Evolutionary conservation across 2,329 filamentous ascomycete genomes (phyloP).

Genomic region (Passalora sequoiae): DNA sequence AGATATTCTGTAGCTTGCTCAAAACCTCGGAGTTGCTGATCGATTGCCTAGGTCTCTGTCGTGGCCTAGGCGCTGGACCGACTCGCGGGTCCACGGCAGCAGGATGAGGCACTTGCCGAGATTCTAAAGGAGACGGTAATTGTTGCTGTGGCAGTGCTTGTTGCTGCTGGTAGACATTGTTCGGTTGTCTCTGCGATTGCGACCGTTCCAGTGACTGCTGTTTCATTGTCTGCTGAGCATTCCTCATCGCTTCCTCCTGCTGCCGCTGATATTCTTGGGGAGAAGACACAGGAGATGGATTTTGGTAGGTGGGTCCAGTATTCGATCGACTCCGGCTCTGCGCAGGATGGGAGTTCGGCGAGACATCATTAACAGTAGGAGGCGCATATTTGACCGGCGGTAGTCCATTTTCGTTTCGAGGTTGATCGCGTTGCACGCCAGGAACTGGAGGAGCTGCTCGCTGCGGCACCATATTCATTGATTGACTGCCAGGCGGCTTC

Average conservation of each 20-base stretch:
- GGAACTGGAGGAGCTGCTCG: slow-evolving; percentile 41
- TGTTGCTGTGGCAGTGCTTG: slow-evolving; percentile 44
- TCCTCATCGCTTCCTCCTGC: slow-evolving; percentile 76
- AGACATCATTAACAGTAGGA: slow-evolving; percentile 37
- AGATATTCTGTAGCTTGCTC: slow-evolving; percentile 78
- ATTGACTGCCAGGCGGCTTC: slow-evolving; percentile 62
- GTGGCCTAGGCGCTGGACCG: slow-evolving; percentile 60
- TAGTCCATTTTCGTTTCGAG: slow-evolving; percentile 35
- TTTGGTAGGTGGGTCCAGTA: slow-evolving; percentile 39
- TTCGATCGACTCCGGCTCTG: slow-evolving; percentile 42
- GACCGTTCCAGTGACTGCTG: slow-evolving; percentile 58
- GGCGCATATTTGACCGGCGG: slow-evolving; percentile 41
- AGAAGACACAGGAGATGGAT: slow-evolving; percentile 46
- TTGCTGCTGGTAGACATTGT: slow-evolving; percentile 39
- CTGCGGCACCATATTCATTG: slow-evolving; percentile 44
- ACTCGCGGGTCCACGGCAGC: slow-evolving; percentile 44
- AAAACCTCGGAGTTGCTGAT: slow-evolving; percentile 68
- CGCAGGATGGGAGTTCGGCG: slow-evolving; percentile 29
- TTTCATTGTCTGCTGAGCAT: slow-evolving; percentile 70
- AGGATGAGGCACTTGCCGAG: slow-evolving; percentile 25
- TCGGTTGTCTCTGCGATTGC: slow-evolving; percentile 63
- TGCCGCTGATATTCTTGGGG: slow-evolving; percentile 59
- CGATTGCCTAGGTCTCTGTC: slow-evolving; percentile 74
- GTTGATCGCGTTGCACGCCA: slow-evolving; percentile 37
- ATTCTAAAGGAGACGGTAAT: slow-evolving; percentile 31